Evolutionary conservation across 495 filamentous ascomycete species (phyloP).

Genomic region (Penicillium alfredii): DNA sequence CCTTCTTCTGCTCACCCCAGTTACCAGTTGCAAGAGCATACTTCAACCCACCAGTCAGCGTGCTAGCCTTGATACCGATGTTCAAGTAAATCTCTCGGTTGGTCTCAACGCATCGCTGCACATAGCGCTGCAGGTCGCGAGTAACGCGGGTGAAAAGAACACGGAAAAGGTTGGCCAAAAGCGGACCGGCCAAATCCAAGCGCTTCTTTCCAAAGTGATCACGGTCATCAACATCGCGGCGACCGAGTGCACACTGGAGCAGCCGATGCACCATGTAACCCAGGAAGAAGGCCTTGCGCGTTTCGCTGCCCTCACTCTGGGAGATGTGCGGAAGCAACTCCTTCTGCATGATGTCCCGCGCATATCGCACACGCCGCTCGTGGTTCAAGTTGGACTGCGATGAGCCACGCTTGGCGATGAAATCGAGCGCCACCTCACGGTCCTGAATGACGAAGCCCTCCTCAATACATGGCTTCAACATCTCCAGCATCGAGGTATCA

Average conservation of each 20-base stretch:
- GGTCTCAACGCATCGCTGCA: constrained; percentile 85
- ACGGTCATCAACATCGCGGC: constrained; percentile 89
- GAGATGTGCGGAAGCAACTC: constrained; percentile 96
- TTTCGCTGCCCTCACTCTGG: constrained; percentile 92
- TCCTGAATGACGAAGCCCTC: constrained; percentile 95
- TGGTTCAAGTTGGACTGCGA: constrained; percentile 63
- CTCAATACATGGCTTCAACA: constrained; percentile 92
- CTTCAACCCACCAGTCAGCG: constrained; percentile 86
- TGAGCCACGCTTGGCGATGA: constrained; percentile 85
- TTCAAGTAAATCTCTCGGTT: constrained; percentile 82
- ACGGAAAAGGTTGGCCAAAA: constrained; percentile 90
- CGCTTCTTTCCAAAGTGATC: constrained; percentile 99
- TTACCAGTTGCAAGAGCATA: constrained; percentile 98
- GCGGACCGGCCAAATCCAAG: constrained; percentile 87
- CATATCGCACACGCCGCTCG: constrained; percentile 84
- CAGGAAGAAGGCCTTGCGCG: constrained; percentile 94
- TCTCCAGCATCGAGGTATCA: constrained; percentile 95
- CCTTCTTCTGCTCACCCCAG: constrained; percentile 99
- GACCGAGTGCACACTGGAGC: constrained; percentile 82
- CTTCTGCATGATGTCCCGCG: constrained; percentile 90
- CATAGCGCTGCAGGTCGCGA: constrained; percentile 79
- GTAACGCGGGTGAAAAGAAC: constrained; percentile 79
- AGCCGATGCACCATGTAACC: constrained; percentile 98
- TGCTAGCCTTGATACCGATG: constrained; percentile 83
- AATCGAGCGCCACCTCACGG: constrained; percentile 90